Evolutionary conservation across 805 yeast species (phyloP).

Genomic region (Yarrowia divulgata): DNA sequence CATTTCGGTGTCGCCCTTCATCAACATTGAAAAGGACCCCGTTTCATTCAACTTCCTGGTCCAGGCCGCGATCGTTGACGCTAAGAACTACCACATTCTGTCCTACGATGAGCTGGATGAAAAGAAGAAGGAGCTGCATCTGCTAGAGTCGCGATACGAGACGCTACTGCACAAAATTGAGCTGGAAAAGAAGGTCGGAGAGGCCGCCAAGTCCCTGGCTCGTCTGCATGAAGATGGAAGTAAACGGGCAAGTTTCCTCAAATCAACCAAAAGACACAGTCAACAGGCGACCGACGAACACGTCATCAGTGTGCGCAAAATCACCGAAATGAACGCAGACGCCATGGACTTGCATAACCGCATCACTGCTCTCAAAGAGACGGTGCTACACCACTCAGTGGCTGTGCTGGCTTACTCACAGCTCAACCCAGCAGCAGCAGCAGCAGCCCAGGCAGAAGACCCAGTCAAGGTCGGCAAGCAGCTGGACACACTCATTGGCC

Average conservation of each 20-base stretch:
- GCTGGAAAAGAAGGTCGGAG: conserved; percentile 45
- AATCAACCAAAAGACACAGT: conserved; percentile 44
- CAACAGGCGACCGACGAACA: conserved; percentile 45
- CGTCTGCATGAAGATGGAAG: conserved; percentile 41
- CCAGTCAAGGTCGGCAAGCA: conserved; percentile 19
- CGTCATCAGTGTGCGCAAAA: conserved; percentile 14
- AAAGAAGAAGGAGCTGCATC: conserved; percentile 42
- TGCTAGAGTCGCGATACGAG: conserved; percentile 41
- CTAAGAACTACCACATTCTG: conserved; percentile 44
- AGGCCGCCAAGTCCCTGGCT: conserved; percentile 45
- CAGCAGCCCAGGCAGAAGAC: conserved; percentile 23
- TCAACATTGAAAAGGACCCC: conserved; percentile 44
- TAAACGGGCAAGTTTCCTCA: conserved; percentile 12
- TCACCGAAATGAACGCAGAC: conserved; percentile 25
- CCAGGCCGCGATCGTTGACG: conserved; percentile 46
- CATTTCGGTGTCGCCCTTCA: conserved; percentile 45
- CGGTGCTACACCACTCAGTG: conserved; percentile 31
- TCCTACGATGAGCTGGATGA: conserved; percentile 46
- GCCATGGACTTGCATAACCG: conserved; percentile 32
- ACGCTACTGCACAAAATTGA: conserved; percentile 43
- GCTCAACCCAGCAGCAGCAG: conserved; percentile 30
- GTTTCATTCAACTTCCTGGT: conserved; percentile 46
- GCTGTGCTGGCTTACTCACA: conserved; percentile 40
- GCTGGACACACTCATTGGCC: conserved; percentile 17
- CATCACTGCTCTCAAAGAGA: not conserved